Evolutionary conservation across 805 yeast species (phyloP), one percentile per base, ranked within the genome.

Genomic region (Metschnikowia gruessii): DNA sequence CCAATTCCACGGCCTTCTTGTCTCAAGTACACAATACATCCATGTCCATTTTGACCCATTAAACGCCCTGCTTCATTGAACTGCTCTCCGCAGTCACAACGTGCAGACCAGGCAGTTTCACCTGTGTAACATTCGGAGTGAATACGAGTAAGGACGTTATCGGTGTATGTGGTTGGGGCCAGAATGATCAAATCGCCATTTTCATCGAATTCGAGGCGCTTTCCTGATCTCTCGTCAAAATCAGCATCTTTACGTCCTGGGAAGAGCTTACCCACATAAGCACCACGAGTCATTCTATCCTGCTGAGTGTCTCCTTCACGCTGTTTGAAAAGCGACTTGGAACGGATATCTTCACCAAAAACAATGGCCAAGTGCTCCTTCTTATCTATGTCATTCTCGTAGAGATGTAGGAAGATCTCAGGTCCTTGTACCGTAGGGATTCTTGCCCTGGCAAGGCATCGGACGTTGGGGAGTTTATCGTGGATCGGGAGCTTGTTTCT

Each of bases 1-100:
- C 99, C 99, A 50, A 94, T 94, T 16, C 99, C 99, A 49, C 99
- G 82, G 44, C 99, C 99, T 66, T 94, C 99, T 68, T 94, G 99
- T 60, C 99, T 80, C 53, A 94, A 72, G 63, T 94, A 94, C 2
- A 94, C 98, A 42, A 94, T 90, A 57, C 96, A 91, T 18, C 99
- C 99, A 54, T 82, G 85, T 15, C 96, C 96, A 40, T 75, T 76
- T 47, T 76, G 71, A 6, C 96, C 96, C 92, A 94, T 94, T 36
- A 89, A 66, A 52, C 95, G 77, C 8, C 97, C 99, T 1, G 98
- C 98, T 66, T 95, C 97, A 66, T 94, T 97, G 59, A 94, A 87
- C 70, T 94, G 99, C 67, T 94, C 99, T 17, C 99, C 99, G 69
- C 99, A 94, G 67, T 94, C 99, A 66, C 99, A 94, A 45, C 99